Percentiles rank a stretch among this genome's conserved stretches.
These are phyloP conservation scores for Pyrrhoderma lamaoense DNA, from an alignment of 1,284 basidiomycete species.

Conservation along the genomic window DNA sequence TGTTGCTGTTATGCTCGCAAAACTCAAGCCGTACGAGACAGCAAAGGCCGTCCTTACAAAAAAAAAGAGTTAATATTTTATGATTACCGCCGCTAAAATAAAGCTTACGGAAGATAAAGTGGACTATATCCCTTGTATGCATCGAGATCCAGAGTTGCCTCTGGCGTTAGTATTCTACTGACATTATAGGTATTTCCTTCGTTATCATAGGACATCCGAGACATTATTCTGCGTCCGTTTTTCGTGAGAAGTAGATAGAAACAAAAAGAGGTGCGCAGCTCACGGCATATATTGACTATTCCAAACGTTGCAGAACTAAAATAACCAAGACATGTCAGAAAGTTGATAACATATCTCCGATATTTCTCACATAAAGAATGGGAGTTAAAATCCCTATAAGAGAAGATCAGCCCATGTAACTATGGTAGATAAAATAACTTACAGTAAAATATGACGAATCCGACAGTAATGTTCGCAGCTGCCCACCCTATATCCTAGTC, in stretches of 20 bases:
- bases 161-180: conserved; percentile 42
- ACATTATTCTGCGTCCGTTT: conserved; percentile 33
- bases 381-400: conserved; percentile 17
- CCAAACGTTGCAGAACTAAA: conserved; percentile 35
- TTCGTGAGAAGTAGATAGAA: neutral
- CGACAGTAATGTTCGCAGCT: conserved; percentile 72
- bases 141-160: conserved; percentile 44
- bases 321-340: conserved; percentile 31
- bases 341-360: conserved; percentile 22
- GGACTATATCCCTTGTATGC: conserved; percentile 52
- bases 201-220: conserved; percentile 51
- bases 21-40: conserved; percentile 57
- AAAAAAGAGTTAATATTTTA: neutral
- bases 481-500: conserved; percentile 46
- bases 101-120: conserved; percentile 46
- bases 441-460: conserved; percentile 75
- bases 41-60: conserved; percentile 42
- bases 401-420: conserved; percentile 3
- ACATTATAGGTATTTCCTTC: conserved; percentile 51
- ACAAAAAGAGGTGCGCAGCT: neutral
- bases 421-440: conserved; percentile 17
- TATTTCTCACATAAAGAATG: conserved; percentile 13
- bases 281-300: conserved; percentile 34
- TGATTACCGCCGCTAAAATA: neutral
- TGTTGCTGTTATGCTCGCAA: conserved; percentile 53